Evolutionary conservation across 176 grass and related monocot species (phyloP).

Genomic region (Avena atlantica): DNA sequence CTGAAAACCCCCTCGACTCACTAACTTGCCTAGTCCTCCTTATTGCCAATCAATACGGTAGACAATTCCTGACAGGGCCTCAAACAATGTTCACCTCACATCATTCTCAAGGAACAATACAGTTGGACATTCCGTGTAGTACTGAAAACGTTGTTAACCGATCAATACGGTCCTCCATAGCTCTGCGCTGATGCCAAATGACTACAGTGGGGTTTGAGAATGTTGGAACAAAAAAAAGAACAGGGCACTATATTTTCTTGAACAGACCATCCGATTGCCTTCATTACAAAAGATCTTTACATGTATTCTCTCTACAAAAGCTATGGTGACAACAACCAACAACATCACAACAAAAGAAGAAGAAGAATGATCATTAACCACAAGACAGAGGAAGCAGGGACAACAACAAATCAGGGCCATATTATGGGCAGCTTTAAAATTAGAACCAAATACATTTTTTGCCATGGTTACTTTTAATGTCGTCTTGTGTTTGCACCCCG

Average conservation of each 20-base stretch:
- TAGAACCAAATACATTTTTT: slow-evolving; percentile 69
- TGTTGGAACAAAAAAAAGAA: slow-evolving; percentile 25
- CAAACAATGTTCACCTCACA: background rate
- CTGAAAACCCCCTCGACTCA: too few species aligned
- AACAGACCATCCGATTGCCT: slow-evolving; percentile 57
- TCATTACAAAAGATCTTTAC: slow-evolving; percentile 83
- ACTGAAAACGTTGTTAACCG: background rate
- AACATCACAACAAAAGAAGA: slow-evolving; percentile 49
- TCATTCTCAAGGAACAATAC: background rate
- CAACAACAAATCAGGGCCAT: slow-evolving; percentile 56
- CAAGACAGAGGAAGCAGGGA: slow-evolving; percentile 20
- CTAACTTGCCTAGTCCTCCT: too few species aligned
- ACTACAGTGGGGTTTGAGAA: background rate
- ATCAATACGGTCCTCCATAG: background rate
- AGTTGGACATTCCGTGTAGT: background rate
- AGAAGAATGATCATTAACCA: slow-evolving; percentile 63
- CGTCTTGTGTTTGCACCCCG: slow-evolving; percentile 88
- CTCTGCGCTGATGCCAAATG: background rate
- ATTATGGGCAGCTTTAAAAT: slow-evolving; percentile 62
- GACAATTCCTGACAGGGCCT: background rate
- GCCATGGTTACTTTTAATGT: slow-evolving; percentile 64
- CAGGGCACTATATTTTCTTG: slow-evolving; percentile 58
- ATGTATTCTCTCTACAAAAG: slow-evolving; percentile 80
- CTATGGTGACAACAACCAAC: slow-evolving; percentile 56
- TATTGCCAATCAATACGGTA: too few species aligned